phyloP scores from a whole-genome alignment of 768 basidiomycete genomes.

The Candolleomyces eurysporus region DNA sequence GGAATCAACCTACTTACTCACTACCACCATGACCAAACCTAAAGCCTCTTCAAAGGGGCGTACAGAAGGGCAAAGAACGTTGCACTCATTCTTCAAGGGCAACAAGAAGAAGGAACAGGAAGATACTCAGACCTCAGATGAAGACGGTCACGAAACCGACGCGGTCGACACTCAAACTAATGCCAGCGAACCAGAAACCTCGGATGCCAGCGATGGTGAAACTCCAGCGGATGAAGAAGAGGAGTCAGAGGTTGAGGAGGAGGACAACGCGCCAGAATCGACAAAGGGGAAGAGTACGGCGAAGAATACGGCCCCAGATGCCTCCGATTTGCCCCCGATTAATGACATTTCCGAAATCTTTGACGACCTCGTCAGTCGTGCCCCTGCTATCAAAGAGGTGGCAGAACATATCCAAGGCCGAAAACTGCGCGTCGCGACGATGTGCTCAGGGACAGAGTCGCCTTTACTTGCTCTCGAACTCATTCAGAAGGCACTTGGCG shows the following conservation, averaged over 20 bases:
- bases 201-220: constrained; percentile 2
- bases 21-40: constrained; percentile 14
- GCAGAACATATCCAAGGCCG: constrained; percentile 70
- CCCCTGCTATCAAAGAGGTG: constrained; percentile 64
- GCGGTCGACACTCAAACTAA: not conserved
- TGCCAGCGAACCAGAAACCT: constrained; percentile 16
- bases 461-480: constrained; percentile 87
- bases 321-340: constrained; percentile 75
- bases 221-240: not conserved
- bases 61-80: constrained; percentile 48
- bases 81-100: constrained; percentile 54
- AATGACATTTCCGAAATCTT: constrained; percentile 71
- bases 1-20: constrained; percentile 4
- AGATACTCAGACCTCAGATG: constrained; percentile 17
- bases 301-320: constrained; percentile 49
- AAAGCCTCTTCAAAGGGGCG: constrained; percentile 27
- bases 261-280: constrained; percentile 16
- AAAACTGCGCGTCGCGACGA: constrained; percentile 90
- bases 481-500: constrained; percentile 72
- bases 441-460: constrained; percentile 97
- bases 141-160: constrained; percentile 26
- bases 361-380: constrained; percentile 64
- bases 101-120: constrained; percentile 26
- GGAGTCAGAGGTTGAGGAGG: constrained; percentile 35
- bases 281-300: constrained; percentile 37